Evolutionary conservation across 2,329 filamentous ascomycete species (phyloP), one percentile per base, ranked within the genome.

Genomic region (Colletotrichum salicis): DNA sequence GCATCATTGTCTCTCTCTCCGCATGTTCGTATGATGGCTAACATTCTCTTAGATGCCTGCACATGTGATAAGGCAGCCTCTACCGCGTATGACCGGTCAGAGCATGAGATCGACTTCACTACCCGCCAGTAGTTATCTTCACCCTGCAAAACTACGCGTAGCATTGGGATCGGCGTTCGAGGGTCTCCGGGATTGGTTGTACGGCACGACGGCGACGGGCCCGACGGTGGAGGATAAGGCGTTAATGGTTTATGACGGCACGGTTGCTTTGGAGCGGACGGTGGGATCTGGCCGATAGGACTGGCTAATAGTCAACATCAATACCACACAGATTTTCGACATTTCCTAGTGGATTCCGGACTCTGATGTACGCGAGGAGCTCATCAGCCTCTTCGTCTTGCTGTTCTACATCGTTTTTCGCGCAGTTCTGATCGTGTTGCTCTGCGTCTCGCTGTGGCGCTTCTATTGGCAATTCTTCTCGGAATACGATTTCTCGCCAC

Each of bases 81-180:
- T 75, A 88, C 90, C 65, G 89, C 89, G 51, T 86, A 87, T 70
- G 89, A 92, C 75, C 87, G 90, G 33, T 87, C 81, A 33, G 82
- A 82, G 70, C 83, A 92, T 76, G 95, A 98, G 89, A 93, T 89
- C 61, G 95, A 98, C 82, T 98, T 97, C 80, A 98, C 95, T 48
- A 94, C 92, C 66, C 67, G 70, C 3, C 66, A 66, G n/a, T 71
- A 52, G 67, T 15, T 29, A 8, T 3, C n/a, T n/a, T n/a, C 19
- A n/a, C 8, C 41, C 41, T 48, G 33, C 48, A 63, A n/a, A 19
- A 5, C 5, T 6, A 54, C n/a, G 15, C 24, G 8, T n/a, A 33
- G 54, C 31, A 31, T 70, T 59, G 13, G 15, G 54, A 56, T 24
- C 15, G 5, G 24, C 24, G 27, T 52, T 64, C 22, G 35, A 31